A percentile compares a stretch with the other conserved stretches of the same genome.
Conservation (phyloP, 225 moss, liverwort and hornwort species). For the Anthoceros angustus region DNA sequence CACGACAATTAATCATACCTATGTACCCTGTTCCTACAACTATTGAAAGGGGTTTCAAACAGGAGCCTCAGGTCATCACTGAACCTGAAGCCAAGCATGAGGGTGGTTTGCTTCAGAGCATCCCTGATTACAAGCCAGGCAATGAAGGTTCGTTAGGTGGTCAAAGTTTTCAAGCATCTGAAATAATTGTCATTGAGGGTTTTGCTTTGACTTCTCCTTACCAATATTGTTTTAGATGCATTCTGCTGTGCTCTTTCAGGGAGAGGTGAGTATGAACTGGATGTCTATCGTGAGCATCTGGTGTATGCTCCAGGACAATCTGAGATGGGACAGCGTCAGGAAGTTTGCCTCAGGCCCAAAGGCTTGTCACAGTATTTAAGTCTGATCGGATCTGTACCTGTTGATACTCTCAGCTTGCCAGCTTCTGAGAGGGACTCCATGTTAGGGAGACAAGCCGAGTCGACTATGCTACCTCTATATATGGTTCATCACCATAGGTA, state of each 20-base stretch:
- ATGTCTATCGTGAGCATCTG: slow-evolving; percentile 61
- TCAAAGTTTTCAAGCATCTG: too few species aligned
- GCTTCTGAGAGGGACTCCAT: slow-evolving; percentile 35
- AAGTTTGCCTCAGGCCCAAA: slow-evolving; percentile 61
- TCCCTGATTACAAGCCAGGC: too few species aligned
- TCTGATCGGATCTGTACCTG: slow-evolving; percentile 56
- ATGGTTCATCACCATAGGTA: slow-evolving; percentile 58
- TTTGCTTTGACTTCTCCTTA: neutral
- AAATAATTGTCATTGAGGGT: too few species aligned
- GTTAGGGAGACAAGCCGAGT: slow-evolving; percentile 18
- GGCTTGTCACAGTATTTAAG: slow-evolving; percentile 49
- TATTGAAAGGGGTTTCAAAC: neutral
- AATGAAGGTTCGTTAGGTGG: too few species aligned
- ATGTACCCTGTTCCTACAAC: neutral
- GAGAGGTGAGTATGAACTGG: slow-evolving; percentile 30
- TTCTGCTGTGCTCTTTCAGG: slow-evolving; percentile 11
- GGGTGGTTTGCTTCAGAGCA: neutral
- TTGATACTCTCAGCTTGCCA: slow-evolving; percentile 46
- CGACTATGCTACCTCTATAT: slow-evolving; percentile 35
- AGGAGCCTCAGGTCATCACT: neutral
- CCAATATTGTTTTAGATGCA: too few species aligned
- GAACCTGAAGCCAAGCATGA: neutral
- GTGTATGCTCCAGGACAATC: slow-evolving; percentile 45
- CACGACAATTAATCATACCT: slow-evolving; percentile 43
- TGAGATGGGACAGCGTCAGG: slow-evolving; percentile 25